These are phyloP conservation scores for Aspergillus glaucus DNA, from an alignment of 2,329 filamentous ascomycete genomes.

Conservation along the genomic window DNA sequence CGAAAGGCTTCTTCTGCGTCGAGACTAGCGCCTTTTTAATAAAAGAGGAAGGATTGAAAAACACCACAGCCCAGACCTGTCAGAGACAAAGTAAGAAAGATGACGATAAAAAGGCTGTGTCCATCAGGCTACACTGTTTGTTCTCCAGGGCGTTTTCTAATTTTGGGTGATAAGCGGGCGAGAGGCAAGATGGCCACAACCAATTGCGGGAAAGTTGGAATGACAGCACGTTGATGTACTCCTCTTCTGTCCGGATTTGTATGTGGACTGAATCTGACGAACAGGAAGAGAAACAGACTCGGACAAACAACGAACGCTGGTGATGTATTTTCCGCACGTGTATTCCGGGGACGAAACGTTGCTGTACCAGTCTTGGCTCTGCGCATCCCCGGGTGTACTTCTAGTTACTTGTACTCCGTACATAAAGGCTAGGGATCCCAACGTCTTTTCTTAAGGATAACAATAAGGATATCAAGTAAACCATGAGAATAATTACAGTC, in stretches of 20 bases:
- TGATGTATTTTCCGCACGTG: not conserved
- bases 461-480: no score
- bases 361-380: not conserved
- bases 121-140: constrained; percentile 25
- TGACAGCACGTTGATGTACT: no score
- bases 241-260: no score
- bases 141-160: constrained; percentile 6
- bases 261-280: not conserved
- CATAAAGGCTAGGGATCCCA: no score
- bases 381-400: no score
- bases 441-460: no score
- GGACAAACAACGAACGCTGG: no score
- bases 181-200: not conserved
- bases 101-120: constrained; percentile 12
- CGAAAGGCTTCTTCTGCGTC: no score
- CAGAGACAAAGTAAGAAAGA: constrained; percentile 5
- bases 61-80: not conserved
- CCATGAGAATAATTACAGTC: no score
- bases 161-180: constrained; percentile 2
- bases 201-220: not conserved
- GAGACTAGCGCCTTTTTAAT: not conserved
- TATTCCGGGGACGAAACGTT: not conserved
- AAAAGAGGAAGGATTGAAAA: no score
- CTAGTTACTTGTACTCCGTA: no score
- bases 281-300: not conserved